These are phyloP conservation scores for Diphasiastrum complanatum DNA, from an alignment of 83 land plant genomes.

Conservation along the genomic window DNA sequence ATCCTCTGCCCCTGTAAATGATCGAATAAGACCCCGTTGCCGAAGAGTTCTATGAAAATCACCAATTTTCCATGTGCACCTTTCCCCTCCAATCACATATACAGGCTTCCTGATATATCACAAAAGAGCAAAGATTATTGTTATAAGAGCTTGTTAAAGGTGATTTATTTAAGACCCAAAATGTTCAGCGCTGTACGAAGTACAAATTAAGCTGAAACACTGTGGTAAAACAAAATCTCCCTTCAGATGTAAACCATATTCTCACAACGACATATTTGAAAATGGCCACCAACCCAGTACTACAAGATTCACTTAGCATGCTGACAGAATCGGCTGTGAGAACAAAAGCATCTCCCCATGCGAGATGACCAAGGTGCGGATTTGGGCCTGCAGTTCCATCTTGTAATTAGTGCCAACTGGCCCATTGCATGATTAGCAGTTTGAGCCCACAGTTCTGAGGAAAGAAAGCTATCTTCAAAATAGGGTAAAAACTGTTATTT, in stretches of 20 bases:
- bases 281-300: slow-evolving; percentile 96
- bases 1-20: slow-evolving; percentile 82
- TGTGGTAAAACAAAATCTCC: too few relatives aligned
- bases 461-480: too few relatives aligned
- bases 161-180: too few relatives aligned
- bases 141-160: too few relatives aligned
- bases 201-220: too few relatives aligned
- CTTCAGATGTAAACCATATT: too few relatives aligned
- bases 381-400: slow-evolving; percentile 63
- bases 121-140: slow-evolving; percentile 12
- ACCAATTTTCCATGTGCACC: slow-evolving; percentile 77
- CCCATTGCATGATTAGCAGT: too few relatives aligned
- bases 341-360: slow-evolving; percentile 96
- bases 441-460: too few relatives aligned
- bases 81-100: slow-evolving; percentile 86
- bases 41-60: slow-evolving; percentile 68
- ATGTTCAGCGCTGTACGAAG: too few relatives aligned
- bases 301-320: slow-evolving; percentile 96
- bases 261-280: too few relatives aligned
- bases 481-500: too few relatives aligned
- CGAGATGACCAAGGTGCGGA: slow-evolving; percentile 94
- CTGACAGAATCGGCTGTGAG: slow-evolving; percentile 94
- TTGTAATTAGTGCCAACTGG: too few relatives aligned
- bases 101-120: slow-evolving; percentile 72
- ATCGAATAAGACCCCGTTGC: slow-evolving; percentile 66